Conservation (phyloP, 139 green algal genomes). For the Chlorella ohadii region DNA sequence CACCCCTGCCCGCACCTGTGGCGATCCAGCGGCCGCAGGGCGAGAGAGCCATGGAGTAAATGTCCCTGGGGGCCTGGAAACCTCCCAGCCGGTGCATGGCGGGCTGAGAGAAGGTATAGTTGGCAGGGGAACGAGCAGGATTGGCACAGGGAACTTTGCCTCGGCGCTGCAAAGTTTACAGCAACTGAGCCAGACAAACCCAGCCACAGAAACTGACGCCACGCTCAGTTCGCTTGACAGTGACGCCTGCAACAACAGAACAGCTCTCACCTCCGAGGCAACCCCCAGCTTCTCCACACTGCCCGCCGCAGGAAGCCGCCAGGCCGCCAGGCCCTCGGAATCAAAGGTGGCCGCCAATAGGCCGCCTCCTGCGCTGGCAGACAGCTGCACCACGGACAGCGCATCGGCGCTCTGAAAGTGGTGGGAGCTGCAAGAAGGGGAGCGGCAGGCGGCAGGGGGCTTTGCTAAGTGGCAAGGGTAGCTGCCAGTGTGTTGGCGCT, state of each 20-base stretch:
- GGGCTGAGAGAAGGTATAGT: neutral
- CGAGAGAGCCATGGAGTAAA: slow-evolving; percentile 7
- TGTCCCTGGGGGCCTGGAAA: slow-evolving; percentile 20
- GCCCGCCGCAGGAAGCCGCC: slow-evolving; percentile 7
- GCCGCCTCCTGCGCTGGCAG: neutral
- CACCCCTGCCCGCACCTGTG: no score
- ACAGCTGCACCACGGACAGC: neutral
- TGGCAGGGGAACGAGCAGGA: no score
- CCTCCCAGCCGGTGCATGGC: slow-evolving; percentile 11
- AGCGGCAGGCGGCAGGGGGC: neutral
- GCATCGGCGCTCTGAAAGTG: slow-evolving; percentile 37
- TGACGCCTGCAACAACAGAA: no score
- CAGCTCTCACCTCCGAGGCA: neutral
- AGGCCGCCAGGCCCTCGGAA: slow-evolving; percentile 1
- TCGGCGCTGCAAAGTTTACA: no score
- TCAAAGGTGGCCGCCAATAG: slow-evolving; percentile 13
- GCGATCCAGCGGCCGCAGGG: slow-evolving; percentile 9
- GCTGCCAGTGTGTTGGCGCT: no score
- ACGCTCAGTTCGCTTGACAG: no score
- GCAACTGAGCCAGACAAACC: no score
- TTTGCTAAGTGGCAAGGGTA: no score
- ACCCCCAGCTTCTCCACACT: neutral
- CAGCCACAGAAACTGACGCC: no score
- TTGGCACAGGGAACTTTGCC: no score
- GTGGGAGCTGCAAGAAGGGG: neutral